phyloP scores from a whole-genome alignment of 2,329 filamentous ascomycete genomes.

The Fusarium sp. region DNA sequence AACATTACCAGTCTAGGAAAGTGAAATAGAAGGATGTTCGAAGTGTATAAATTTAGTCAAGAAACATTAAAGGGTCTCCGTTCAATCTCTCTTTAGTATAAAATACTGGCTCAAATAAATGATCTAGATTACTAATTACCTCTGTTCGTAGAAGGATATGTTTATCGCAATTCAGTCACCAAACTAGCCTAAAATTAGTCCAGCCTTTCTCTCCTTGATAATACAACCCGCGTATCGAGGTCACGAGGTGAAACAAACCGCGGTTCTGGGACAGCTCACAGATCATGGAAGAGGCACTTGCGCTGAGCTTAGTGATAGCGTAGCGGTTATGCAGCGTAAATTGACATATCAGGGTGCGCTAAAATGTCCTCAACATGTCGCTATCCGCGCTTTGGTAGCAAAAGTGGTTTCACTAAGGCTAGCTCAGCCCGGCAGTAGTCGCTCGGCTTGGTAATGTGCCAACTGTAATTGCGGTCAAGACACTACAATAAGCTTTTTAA shows the following conservation, averaged over 20 bases:
- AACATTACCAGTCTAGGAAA: rapidly evolving
- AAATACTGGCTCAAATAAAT: too few relatives aligned
- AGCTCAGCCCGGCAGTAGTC: not conserved
- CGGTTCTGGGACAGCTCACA: not conserved
- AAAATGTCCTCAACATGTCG: not conserved
- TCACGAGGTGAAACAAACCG: not conserved
- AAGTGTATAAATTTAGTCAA: rapidly evolving
- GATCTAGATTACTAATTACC: not conserved
- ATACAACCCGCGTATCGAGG: not conserved
- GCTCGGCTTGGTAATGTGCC: not conserved
- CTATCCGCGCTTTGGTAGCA: not conserved
- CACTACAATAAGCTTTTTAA: too few relatives aligned
- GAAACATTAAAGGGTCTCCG: not conserved
- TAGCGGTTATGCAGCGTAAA: not conserved
- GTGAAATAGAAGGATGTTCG: not conserved
- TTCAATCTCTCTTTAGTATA: too few relatives aligned
- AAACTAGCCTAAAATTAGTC: not conserved
- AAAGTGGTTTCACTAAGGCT: not conserved
- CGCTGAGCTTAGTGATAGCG: not conserved
- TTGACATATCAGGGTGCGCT: not conserved
- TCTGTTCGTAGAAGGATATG: not conserved
- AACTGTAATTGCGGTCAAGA: not conserved
- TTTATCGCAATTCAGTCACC: not conserved
- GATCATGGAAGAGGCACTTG: not conserved
- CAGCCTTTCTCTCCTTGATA: not conserved